A percentile compares a stretch with the other conserved stretches of the same genome.
Evolutionary conservation across 768 basidiomycete species (phyloP).

Genomic region (Phanerochaete sordida): DNA sequence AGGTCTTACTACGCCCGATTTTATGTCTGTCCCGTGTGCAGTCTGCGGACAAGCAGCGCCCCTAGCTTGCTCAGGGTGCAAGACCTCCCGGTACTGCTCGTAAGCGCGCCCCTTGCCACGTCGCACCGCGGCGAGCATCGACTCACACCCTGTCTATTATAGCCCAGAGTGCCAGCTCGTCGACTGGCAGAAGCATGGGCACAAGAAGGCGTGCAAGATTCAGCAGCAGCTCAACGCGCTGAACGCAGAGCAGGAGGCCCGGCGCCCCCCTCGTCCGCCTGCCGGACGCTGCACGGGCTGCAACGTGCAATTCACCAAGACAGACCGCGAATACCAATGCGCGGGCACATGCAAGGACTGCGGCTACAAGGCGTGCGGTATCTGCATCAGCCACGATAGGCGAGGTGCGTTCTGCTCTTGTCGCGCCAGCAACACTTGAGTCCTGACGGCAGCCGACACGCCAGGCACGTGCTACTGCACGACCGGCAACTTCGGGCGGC

Average conservation of each 20-base stretch:
- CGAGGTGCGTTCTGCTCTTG: conserved; percentile 20
- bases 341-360: conserved; percentile 32
- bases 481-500: conserved; percentile 31
- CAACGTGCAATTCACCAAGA: conserved; percentile 22
- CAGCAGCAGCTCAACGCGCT: conserved; percentile 29
- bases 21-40: not conserved
- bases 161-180: conserved; percentile 27
- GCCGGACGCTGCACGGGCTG: conserved; percentile 21
- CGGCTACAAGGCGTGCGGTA: conserved; percentile 32
- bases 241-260: conserved; percentile 22
- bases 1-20: too few species aligned
- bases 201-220: conserved; percentile 34
- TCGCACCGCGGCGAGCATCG: too few species aligned
- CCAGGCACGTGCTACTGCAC: conserved; percentile 35
- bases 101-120: not conserved
- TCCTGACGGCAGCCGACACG: conserved; percentile 17
- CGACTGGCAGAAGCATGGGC: conserved; percentile 23
- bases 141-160: too few species aligned
- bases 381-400: conserved; percentile 27
- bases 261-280: conserved; percentile 7
- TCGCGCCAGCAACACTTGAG: not conserved
- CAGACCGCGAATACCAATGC: conserved; percentile 17
- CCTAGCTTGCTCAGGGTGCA: not conserved
- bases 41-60: not conserved
- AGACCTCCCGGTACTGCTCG: not conserved